Evolutionary conservation across 352 stramenopile species (phyloP).

Genomic region (Phytophthora fragariae): DNA sequence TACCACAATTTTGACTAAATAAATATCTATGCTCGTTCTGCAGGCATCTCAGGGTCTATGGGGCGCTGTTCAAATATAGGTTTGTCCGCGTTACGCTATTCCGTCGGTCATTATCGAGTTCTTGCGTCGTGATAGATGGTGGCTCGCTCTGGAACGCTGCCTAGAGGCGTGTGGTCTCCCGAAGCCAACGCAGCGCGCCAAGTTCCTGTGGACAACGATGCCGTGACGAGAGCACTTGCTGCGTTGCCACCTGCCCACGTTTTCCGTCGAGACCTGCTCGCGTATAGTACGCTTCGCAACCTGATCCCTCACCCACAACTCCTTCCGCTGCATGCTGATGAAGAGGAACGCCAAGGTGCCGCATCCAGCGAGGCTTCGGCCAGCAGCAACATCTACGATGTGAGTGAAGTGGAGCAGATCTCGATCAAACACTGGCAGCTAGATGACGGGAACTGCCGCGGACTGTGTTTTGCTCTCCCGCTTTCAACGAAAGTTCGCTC

Average conservation of each 20-base stretch:
- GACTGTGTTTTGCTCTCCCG: constrained; percentile 66
- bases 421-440: constrained; percentile 73
- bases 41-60: neutral
- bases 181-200: constrained; percentile 53
- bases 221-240: constrained; percentile 32
- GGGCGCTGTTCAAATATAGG: neutral
- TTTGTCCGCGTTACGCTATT: neutral
- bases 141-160: constrained; percentile 3
- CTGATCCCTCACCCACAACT: constrained; percentile 74
- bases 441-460: constrained; percentile 60
- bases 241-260: constrained; percentile 35
- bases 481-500: constrained; percentile 55
- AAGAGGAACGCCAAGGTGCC: constrained; percentile 60
- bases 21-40: constrained; percentile 25
- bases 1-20: constrained; percentile 23
- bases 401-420: constrained; percentile 67
- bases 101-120: neutral
- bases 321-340: constrained; percentile 63
- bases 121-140: constrained; percentile 12
- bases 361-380: constrained; percentile 33
- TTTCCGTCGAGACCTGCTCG: constrained; percentile 71
- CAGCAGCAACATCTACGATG: constrained; percentile 53
- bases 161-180: constrained; percentile 55
- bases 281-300: constrained; percentile 61
- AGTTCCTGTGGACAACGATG: constrained; percentile 21